Base-by-base conservation (phyloP, 345 rosid species). In the Pistacia vera region DNA sequence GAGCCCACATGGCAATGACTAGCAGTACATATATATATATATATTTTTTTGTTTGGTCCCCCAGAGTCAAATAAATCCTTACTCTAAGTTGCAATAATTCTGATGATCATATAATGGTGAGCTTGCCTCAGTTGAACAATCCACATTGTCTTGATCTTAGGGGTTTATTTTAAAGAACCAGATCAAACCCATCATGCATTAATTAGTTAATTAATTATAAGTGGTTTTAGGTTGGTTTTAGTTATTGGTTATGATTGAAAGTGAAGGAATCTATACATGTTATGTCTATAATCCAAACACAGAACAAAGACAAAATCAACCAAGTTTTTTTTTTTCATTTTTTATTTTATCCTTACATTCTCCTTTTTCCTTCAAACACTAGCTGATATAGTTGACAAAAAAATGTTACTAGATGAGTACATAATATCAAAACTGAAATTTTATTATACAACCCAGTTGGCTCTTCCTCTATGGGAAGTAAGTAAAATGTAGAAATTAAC, bases 251-350 rank as follows among this genome's bases (percentile, higher is more conserved):
- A 63, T 86, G 85, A 87, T 89, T 83, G 82, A 86, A 82, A 71
- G 46, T 59, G 75, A 75, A 70, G 85, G 96, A 88, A 91, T 91
- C 96, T 89, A 88, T 75, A 85, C 96, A 91, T 85, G 92, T 91
- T 91, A 78, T 75, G 58, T 46, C 30, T 56, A 73, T 63, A 18
- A 13, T 3, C 58, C 56, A 49, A 75, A 56, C 60, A 74, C 60
- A 69, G 13, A 70, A 61, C 68, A 78, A 55, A 17, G 57, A 77
- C 77, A 59, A 66, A 71, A 61, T 8, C 63, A 9, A 48, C 58
- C 30, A 70, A 54, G 28, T 54, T 25, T 30, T 38, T 18, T 10
- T 0, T 13, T 33, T 51, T 38, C 0, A 13, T 54, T 54, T 54
- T 54, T 11, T 2, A 8, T 49, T 38, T 41, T 41, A 41, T 41